These are phyloP conservation scores for Sporothrix variecibatus DNA, from an alignment of 2,329 filamentous ascomycete species.

Conservation along the genomic window DNA sequence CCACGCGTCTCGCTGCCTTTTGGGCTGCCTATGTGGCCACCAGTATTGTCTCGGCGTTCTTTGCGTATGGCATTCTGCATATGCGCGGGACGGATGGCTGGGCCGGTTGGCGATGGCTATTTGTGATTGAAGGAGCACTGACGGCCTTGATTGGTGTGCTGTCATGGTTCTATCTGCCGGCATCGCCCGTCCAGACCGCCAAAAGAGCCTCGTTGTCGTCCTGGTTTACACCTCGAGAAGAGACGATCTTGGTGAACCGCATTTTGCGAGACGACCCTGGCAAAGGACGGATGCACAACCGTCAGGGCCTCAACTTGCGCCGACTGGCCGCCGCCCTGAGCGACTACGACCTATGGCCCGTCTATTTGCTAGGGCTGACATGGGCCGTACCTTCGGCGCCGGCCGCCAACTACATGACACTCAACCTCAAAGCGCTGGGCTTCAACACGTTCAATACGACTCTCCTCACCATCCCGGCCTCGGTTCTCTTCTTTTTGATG, in stretches of 20 bases:
- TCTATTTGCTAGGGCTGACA: constrained; percentile 29
- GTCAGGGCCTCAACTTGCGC: constrained; percentile 52
- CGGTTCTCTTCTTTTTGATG: constrained; percentile 44
- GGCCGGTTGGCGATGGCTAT: constrained; percentile 48
- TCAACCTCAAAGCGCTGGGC: constrained; percentile 26
- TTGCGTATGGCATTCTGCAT: constrained; percentile 41
- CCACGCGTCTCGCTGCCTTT: constrained; percentile 40
- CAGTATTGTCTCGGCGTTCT: constrained; percentile 39
- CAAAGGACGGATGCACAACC: constrained; percentile 61
- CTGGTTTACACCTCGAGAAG: constrained; percentile 61
- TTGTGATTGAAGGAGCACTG: constrained; percentile 55
- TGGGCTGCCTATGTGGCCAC: constrained; percentile 38
- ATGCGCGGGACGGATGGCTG: constrained; percentile 41
- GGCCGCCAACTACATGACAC: constrained; percentile 26
- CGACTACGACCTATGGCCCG: constrained; percentile 31
- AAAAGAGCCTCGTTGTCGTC: constrained; percentile 52
- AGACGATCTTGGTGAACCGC: constrained; percentile 60
- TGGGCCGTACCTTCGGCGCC: constrained; percentile 24
- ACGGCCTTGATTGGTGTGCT: constrained; percentile 46
- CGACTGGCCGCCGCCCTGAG: constrained; percentile 25
- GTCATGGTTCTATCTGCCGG: constrained; percentile 52
- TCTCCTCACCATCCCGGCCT: constrained; percentile 29
- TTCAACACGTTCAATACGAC: constrained; percentile 30
- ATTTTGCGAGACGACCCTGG: constrained; percentile 58
- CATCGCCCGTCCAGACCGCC: constrained; percentile 44